Conservation (phyloP, 73 alveolate genomes). For the Loxodes magnus region DNA sequence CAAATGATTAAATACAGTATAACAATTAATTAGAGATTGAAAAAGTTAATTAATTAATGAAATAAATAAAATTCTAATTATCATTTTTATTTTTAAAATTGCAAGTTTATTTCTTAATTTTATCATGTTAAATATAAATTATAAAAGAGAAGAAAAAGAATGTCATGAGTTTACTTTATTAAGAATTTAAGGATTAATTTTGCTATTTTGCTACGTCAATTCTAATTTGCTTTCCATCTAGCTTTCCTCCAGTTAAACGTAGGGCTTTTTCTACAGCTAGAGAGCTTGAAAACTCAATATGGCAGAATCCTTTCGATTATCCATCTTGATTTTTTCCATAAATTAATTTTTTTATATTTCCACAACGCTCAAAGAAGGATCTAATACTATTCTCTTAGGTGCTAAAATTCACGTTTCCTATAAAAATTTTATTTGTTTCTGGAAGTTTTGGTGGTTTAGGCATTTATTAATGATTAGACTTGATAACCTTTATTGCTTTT, state of each 20-base stretch:
- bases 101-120: too few relatives aligned
- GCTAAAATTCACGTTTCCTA: conserved; percentile 71
- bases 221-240: conserved; percentile 66
- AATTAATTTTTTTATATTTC: conserved; percentile 57
- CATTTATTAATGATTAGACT: background rate
- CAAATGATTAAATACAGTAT: too few relatives aligned
- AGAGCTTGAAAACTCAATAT: conserved; percentile 65
- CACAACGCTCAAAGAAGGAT: conserved; percentile 66
- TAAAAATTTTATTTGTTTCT: conserved; percentile 42
- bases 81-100: too few relatives aligned
- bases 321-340: conserved; percentile 67
- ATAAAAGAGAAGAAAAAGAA: too few relatives aligned
- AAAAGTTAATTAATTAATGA: too few relatives aligned
- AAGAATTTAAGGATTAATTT: too few relatives aligned
- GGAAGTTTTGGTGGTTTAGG: background rate
- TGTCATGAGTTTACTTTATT: too few relatives aligned
- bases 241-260: conserved; percentile 48
- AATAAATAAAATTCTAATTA: too few relatives aligned
- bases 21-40: too few relatives aligned
- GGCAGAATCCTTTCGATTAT: conserved; percentile 79
- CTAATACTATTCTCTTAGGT: conserved; percentile 53
- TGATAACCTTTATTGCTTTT: background rate
- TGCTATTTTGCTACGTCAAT: conserved; percentile 49
- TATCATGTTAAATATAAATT: too few relatives aligned
- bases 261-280: conserved; percentile 62